These are phyloP conservation scores for Pseudogymnoascus sp. DNA, from an alignment of 2,329 filamentous ascomycete genomes.

Conservation along the genomic window DNA sequence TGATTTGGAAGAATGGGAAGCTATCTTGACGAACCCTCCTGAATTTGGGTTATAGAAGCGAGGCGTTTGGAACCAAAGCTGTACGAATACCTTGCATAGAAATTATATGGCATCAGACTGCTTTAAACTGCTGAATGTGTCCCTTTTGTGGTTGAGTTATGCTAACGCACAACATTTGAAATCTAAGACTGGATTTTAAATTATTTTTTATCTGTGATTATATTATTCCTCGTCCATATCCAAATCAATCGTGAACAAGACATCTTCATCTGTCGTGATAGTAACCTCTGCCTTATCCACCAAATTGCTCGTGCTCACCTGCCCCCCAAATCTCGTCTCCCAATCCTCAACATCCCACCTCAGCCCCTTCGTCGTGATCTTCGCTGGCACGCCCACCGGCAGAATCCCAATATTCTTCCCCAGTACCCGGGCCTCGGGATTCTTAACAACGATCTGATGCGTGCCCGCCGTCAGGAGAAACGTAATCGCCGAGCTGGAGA, in stretches of 20 bases:
- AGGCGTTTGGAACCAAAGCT: slow-evolving; percentile 1
- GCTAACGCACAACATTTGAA: no score
- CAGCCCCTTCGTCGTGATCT: slow-evolving; percentile 72
- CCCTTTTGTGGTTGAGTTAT: background rate
- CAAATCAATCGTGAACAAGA: slow-evolving; percentile 66
- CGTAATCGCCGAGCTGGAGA: slow-evolving; percentile 73
- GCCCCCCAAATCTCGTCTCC: slow-evolving; percentile 66
- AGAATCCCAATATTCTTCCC: slow-evolving; percentile 79
- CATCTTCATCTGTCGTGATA: slow-evolving; percentile 54
- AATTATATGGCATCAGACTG: background rate
- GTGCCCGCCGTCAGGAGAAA: slow-evolving; percentile 66
- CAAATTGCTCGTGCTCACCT: slow-evolving; percentile 75
- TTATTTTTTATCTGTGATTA: background rate
- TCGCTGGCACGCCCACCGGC: slow-evolving; percentile 68
- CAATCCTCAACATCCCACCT: slow-evolving; percentile 88
- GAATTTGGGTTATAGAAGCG: background rate
- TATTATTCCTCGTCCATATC: background rate
- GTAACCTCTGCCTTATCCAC: slow-evolving; percentile 53
- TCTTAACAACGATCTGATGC: slow-evolving; percentile 56
- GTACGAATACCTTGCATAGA: slow-evolving; percentile 4
- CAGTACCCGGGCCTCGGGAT: slow-evolving; percentile 40
- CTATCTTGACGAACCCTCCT: background rate
- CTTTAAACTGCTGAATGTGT: background rate
- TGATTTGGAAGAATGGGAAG: background rate
- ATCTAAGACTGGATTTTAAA: background rate